Conservation (phyloP, 345 rosid genomes). For the Dovyalis caffra region DNA sequence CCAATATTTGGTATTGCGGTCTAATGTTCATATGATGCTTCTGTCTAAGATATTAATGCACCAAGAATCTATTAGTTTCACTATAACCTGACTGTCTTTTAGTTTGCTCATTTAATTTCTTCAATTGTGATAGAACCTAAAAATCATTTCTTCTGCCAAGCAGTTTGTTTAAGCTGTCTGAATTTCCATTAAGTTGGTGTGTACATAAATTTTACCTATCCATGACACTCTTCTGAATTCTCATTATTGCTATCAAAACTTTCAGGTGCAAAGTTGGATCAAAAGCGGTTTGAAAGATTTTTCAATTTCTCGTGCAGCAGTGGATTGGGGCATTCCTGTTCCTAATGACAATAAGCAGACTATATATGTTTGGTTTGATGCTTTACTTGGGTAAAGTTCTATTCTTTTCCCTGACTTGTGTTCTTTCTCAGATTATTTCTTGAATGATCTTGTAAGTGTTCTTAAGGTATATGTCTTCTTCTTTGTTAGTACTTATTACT, state of each 20-base stretch:
- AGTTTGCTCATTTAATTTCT: background rate
- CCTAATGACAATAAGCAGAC: conserved; percentile 87
- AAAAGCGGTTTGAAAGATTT: conserved; percentile 83
- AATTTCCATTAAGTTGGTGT: background rate
- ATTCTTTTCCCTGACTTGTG: background rate
- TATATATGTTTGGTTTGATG: conserved; percentile 98
- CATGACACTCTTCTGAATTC: background rate
- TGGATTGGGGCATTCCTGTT: conserved; percentile 97
- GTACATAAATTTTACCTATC: background rate
- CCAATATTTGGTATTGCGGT: background rate
- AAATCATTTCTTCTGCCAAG: background rate
- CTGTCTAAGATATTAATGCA: background rate
- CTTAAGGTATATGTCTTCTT: conserved; percentile 6
- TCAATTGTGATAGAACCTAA: background rate
- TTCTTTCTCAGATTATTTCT: background rate
- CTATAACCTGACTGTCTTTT: background rate
- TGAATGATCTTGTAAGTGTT: background rate
- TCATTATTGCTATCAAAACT: conserved; percentile 10
- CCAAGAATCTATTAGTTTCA: background rate
- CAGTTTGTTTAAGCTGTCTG: background rate
- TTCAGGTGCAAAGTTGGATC: conserved; percentile 91
- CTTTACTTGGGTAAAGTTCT: conserved; percentile 72
- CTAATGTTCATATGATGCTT: background rate
- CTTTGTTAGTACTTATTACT: background rate
- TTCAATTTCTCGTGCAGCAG: conserved; percentile 94